These are phyloP conservation scores for Erythrobasidium yunnanense DNA, from an alignment of 768 basidiomycete species.

Conservation along the genomic window DNA sequence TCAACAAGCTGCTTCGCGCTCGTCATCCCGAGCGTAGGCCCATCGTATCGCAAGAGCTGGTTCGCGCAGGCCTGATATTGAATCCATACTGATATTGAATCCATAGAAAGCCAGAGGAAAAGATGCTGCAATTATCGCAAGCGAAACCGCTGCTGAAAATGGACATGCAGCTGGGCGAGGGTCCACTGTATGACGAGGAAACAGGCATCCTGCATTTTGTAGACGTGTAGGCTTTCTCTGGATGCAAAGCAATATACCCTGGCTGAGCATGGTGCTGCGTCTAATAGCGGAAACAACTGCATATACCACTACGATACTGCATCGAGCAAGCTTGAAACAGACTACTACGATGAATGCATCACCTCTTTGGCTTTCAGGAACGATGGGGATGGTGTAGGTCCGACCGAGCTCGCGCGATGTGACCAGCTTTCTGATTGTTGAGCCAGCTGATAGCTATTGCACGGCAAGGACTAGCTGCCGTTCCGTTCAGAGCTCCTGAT, in stretches of 20 bases:
- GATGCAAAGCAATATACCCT: not conserved
- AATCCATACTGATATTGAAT: not conserved
- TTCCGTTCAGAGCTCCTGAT: not conserved
- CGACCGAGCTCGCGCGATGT: not conserved
- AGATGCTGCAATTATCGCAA: not conserved
- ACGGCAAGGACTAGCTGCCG: not conserved
- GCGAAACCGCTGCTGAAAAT: not conserved
- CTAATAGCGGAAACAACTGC: not conserved
- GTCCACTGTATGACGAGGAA: not conserved
- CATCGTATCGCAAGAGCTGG: not conserved
- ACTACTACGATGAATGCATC: constrained; percentile 8
- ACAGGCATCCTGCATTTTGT: not conserved
- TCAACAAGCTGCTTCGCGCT: not conserved
- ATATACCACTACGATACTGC: not conserved
- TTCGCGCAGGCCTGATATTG: not conserved
- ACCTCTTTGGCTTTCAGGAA: not conserved
- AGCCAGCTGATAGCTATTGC: not conserved
- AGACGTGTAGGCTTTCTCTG: not conserved
- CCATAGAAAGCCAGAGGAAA: not conserved
- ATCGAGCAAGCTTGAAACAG: not conserved
- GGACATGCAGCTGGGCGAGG: not conserved
- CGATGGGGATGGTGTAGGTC: not conserved
- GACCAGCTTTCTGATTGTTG: not conserved
- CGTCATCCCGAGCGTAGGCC: not conserved
- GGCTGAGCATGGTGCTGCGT: not conserved